These are phyloP conservation scores for Aspergillus nomiae DNA, from an alignment of 2,329 filamentous ascomycete genomes.

Conservation along the genomic window DNA sequence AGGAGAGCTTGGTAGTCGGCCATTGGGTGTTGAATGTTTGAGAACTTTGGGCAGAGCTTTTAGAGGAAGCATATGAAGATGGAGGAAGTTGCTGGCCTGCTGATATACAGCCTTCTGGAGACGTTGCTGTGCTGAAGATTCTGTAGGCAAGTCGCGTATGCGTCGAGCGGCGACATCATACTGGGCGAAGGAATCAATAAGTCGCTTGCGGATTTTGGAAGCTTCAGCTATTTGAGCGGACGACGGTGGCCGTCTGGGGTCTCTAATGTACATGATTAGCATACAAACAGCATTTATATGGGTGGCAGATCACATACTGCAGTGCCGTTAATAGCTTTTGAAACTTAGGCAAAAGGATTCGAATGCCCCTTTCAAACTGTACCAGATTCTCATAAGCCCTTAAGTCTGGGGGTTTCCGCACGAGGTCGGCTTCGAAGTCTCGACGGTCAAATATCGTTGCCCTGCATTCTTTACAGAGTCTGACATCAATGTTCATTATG, in stretches of 20 bases:
- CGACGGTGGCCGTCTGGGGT: slow-evolving; percentile 66
- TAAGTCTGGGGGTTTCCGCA: slow-evolving; percentile 71
- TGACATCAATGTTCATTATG: slow-evolving; percentile 73
- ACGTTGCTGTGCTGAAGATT: slow-evolving; percentile 69
- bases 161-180: slow-evolving; percentile 81
- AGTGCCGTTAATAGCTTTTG: slow-evolving; percentile 73
- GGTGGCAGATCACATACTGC: slow-evolving; percentile 53
- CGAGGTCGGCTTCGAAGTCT: slow-evolving; percentile 73
- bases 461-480: slow-evolving; percentile 91
- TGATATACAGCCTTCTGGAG: slow-evolving; percentile 82
- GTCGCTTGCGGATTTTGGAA: slow-evolving; percentile 81
- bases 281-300: background rate
- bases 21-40: slow-evolving; percentile 60
- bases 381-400: slow-evolving; percentile 79
- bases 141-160: slow-evolving; percentile 75
- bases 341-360: slow-evolving; percentile 77
- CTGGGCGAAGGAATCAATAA: slow-evolving; percentile 86
- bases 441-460: slow-evolving; percentile 69
- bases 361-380: slow-evolving; percentile 87
- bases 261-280: slow-evolving; percentile 37
- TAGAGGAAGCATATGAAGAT: slow-evolving; percentile 86
- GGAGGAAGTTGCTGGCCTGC: slow-evolving; percentile 79
- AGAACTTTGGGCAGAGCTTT: slow-evolving; percentile 72
- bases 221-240: slow-evolving; percentile 78
- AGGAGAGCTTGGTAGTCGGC: slow-evolving; percentile 30